phyloP scores from a whole-genome alignment of 768 basidiomycete genomes.

The Russula olivacea region DNA sequence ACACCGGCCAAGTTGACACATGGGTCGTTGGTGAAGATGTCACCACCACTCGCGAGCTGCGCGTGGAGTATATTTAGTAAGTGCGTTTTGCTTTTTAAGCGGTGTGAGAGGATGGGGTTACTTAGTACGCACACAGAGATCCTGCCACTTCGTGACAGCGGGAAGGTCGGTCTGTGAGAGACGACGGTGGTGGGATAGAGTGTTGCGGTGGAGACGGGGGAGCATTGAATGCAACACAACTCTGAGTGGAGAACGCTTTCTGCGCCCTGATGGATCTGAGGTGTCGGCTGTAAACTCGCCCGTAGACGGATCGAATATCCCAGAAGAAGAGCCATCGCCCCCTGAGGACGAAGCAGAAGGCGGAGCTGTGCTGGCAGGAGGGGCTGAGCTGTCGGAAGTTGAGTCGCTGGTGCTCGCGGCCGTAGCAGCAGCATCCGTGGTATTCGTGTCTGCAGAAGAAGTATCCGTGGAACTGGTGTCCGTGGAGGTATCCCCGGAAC shows the following conservation, averaged over 20 bases:
- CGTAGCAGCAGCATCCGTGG: not conserved
- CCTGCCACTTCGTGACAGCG: conserved; percentile 40
- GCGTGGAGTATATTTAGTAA: not conserved
- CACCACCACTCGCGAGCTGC: conserved; percentile 35
- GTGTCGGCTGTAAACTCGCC: conserved; percentile 13
- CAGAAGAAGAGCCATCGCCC: not conserved
- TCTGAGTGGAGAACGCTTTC: conserved; percentile 17
- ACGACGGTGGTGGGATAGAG: conserved; percentile 20
- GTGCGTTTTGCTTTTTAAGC: not conserved
- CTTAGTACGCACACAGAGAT: conserved; percentile 33
- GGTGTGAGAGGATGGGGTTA: no score
- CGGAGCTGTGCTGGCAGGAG: not conserved
- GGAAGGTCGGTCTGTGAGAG: conserved; percentile 35
- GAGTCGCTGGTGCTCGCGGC: not conserved
- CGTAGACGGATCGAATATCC: not conserved
- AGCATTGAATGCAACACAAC: not conserved
- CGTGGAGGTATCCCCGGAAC: not conserved
- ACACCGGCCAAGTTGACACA: conserved; percentile 41
- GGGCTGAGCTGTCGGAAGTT: not conserved
- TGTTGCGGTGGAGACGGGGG: not conserved
- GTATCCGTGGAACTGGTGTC: not conserved
- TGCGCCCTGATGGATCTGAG: conserved; percentile 7
- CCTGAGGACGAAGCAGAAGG: not conserved
- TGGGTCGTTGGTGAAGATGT: conserved; percentile 37
- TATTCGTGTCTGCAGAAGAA: not conserved